Conservation (phyloP, 2,329 filamentous ascomycete genomes). For the Neofusicoccum laricinum region DNA sequence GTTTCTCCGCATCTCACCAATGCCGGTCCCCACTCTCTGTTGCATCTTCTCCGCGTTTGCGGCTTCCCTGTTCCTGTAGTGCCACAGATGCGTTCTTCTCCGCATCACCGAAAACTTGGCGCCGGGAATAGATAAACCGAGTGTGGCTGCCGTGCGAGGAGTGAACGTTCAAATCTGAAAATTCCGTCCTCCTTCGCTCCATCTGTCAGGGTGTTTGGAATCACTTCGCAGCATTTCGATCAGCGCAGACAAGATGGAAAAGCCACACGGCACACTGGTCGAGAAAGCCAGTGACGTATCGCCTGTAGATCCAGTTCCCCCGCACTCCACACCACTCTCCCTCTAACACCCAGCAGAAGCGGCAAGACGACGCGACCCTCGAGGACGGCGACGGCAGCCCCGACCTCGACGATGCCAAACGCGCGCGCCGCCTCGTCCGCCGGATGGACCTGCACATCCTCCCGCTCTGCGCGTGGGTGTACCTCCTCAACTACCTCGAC, state of each 20-base stretch:
- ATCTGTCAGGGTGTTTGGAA: too few relatives aligned
- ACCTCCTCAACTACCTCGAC: conserved; percentile 24
- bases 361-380: background rate
- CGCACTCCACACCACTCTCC: background rate
- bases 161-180: too few relatives aligned
- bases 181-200: too few relatives aligned
- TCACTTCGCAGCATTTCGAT: too few relatives aligned
- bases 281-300: background rate
- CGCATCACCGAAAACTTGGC: background rate
- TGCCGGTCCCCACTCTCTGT: background rate
- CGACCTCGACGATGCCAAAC: background rate
- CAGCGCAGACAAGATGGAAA: background rate
- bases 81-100: background rate
- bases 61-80: too few relatives aligned
- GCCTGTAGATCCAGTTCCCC: background rate
- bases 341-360: background rate
- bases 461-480: conserved; percentile 24
- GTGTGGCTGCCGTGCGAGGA: background rate
- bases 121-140: background rate
- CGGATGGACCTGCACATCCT: conserved; percentile 18
- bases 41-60: background rate
- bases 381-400: background rate
- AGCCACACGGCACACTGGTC: background rate
- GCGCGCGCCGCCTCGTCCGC: conserved; percentile 10
- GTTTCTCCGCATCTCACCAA: background rate